Conservation (phyloP, 2,329 filamentous ascomycete genomes). For the Botrytis tulipae region DNA sequence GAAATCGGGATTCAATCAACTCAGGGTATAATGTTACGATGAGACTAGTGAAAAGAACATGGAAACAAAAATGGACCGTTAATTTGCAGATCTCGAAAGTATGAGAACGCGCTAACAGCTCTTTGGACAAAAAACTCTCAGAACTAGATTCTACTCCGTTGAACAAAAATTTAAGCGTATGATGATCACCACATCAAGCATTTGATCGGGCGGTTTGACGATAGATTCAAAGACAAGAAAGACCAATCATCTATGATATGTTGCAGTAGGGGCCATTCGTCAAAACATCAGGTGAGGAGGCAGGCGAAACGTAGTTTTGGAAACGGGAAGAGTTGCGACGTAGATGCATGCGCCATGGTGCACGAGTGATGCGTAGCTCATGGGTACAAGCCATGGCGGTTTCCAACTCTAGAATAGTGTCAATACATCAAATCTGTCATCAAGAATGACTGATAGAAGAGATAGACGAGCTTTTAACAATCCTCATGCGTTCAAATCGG, state of each 20-base stretch:
- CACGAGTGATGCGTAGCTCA: background rate
- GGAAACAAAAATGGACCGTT: background rate
- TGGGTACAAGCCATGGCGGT: background rate
- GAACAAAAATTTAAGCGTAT: rapidly evolving
- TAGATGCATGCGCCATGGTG: background rate
- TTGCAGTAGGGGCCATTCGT: background rate
- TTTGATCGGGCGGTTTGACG: background rate
- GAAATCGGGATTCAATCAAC: too few relatives aligned
- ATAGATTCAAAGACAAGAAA: background rate
- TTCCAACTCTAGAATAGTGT: background rate
- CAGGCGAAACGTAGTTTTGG: too few relatives aligned
- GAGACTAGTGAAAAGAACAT: too few relatives aligned
- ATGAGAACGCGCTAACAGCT: background rate
- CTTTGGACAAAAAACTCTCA: background rate
- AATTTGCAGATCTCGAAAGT: background rate
- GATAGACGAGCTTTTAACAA: background rate
- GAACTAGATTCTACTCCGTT: background rate
- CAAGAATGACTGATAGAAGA: too few relatives aligned
- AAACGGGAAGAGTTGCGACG: background rate
- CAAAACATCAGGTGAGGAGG: background rate
- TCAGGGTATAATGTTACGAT: too few relatives aligned
- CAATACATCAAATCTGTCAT: background rate
- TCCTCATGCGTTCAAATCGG: background rate
- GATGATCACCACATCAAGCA: background rate
- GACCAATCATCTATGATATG: background rate